Conservation (phyloP, 257 asterid genomes). For the Euphrasia confusa region DNA sequence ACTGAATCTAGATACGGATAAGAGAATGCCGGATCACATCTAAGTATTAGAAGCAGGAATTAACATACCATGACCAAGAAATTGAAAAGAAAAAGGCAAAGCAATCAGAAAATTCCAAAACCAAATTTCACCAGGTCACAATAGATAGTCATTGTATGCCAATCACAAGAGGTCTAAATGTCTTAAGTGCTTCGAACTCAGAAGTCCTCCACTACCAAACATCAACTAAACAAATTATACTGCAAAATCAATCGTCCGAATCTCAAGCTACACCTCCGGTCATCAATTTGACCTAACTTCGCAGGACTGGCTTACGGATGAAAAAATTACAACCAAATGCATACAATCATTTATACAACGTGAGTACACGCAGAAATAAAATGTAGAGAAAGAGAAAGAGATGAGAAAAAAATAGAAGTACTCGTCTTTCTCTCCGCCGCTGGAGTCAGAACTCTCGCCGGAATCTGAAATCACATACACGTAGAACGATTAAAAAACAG, state of each 20-base stretch:
- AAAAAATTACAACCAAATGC: conserved; percentile 15
- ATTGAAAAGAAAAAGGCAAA: conserved; percentile 10
- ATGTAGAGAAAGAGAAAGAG: conserved; percentile 14
- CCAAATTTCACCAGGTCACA: conserved; percentile 14
- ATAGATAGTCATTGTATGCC: not conserved
- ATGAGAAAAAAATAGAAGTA: conserved; percentile 32
- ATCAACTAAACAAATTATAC: conserved; percentile 28
- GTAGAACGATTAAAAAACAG: conserved; percentile 13
- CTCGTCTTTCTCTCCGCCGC: conserved; percentile 69
- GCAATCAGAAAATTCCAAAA: conserved; percentile 14
- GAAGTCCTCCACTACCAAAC: conserved; percentile 23
- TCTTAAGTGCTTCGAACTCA: conserved; percentile 12
- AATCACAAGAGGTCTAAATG: conserved; percentile 25
- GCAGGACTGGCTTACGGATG: conserved; percentile 17
- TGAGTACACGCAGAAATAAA: conserved; percentile 19
- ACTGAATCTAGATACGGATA: conserved; percentile 11
- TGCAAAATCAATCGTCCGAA: conserved; percentile 33
- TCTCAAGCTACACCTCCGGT: conserved; percentile 32
- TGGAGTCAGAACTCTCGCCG: conserved; percentile 52
- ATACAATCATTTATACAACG: conserved; percentile 25
- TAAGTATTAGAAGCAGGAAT: conserved; percentile 24
- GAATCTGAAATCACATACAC: conserved; percentile 60
- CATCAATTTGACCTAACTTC: conserved; percentile 22
- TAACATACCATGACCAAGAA: conserved; percentile 15
- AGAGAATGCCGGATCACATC: conserved; percentile 16